Evolutionary conservation across 768 basidiomycete species (phyloP).

Genomic region (Leccinellum albellum): DNA sequence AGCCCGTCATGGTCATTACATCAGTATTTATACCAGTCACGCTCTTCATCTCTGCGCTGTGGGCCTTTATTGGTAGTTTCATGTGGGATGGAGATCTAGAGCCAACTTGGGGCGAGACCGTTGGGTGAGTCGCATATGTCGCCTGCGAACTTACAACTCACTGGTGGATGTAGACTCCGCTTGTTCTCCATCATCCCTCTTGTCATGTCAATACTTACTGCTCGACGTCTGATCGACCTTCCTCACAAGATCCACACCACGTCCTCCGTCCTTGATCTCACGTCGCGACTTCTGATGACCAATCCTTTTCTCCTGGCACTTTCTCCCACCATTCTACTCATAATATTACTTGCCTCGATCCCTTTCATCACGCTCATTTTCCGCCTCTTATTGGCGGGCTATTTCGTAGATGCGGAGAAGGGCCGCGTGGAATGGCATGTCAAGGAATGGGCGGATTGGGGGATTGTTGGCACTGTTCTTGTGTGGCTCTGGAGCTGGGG

Average conservation of each 20-base stretch:
- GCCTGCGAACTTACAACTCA: constrained; percentile 7
- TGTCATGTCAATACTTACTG: constrained; percentile 63
- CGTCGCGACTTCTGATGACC: constrained; percentile 64
- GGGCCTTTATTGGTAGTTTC: constrained; percentile 82
- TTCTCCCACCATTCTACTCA: constrained; percentile 69
- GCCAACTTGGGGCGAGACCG: constrained; percentile 79
- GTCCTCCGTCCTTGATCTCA: constrained; percentile 52
- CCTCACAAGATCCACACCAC: constrained; percentile 66
- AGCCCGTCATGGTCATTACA: constrained; percentile 77
- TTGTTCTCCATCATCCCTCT: constrained; percentile 77
- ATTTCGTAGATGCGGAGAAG: constrained; percentile 39
- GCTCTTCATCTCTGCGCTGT: constrained; percentile 68
- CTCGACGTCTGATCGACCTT: constrained; percentile 66
- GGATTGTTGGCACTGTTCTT: constrained; percentile 49
- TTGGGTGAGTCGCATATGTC: constrained; percentile 51
- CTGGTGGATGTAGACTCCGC: constrained; percentile 35
- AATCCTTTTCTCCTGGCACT: constrained; percentile 75
- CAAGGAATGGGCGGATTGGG: constrained; percentile 69
- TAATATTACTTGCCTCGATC: constrained; percentile 63
- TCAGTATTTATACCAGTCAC: constrained; percentile 73
- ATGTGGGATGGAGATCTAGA: constrained; percentile 50
- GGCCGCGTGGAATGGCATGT: constrained; percentile 50
- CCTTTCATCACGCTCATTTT: constrained; percentile 79
- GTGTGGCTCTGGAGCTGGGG: constrained; percentile 76
- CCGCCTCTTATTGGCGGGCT: constrained; percentile 70